Base-by-base conservation (phyloP, 441 rosid genomes). In the Gossypium gossypioides region DNA sequence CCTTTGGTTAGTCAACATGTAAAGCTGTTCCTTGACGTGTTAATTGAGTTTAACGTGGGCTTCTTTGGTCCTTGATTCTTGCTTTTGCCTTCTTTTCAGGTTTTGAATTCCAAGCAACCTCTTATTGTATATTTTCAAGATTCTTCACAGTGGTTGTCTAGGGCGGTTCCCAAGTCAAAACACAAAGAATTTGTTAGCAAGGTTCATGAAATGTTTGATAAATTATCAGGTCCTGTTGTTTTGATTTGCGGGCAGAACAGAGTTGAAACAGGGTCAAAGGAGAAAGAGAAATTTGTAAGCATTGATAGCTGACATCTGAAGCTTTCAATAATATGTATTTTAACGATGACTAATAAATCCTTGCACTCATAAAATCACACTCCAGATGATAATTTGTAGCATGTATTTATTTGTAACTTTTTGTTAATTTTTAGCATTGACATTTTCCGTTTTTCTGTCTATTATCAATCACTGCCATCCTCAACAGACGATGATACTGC, bases 241-340 rank as follows among this genome's bases (percentile, higher is more conserved):
- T 81, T 95, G 83, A 91, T 95, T 72, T 92, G 98, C 67, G 99
- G 97, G 69, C 93, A 88, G 83, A 94, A 89, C 84, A 89, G 84
- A 85, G 83, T 78, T 82, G 97, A 87, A 79, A 78, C 90, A 21
- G 87, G 91, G 71, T 86, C 96, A 2, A 94, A 85, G 80, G 96
- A 86, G 85, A 92, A 75, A 76, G 96, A 87, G 60, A 94, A 85
- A 83, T 79, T 89, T 54, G 98, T 94, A 88, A 87, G 93, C 69
- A 64, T 71, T 40, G 66, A 42, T 8, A 65, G 25, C 59, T 56
- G 42, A 62, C 75, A 21, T 72, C 16, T 69, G 48, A 10, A 71
- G 22, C 71, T 40, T 24, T 54, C 24, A 2, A 5, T 46, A 42
- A 63, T 77, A 13, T 63, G 55, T 52, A 32, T 59, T 57, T 58